Percentiles rank a stretch among this genome's conserved stretches.
These are phyloP conservation scores for Umbelopsis vinacea DNA, from an alignment of 192 early-diverging fungal species.

Conservation along the genomic window DNA sequence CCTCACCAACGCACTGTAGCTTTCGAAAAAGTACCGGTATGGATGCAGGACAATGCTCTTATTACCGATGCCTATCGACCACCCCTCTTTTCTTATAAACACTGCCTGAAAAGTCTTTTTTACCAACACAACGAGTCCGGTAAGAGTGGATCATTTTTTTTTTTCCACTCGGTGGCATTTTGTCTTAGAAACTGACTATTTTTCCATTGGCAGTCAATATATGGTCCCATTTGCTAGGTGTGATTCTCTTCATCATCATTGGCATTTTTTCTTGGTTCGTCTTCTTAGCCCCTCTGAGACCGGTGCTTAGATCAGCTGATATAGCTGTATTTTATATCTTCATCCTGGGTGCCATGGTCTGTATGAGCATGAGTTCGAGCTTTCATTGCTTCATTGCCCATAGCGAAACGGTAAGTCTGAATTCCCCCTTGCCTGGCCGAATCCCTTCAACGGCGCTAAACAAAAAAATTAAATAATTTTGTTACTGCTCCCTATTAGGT, in stretches of 20 bases:
- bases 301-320: conserved; percentile 47
- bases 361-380: conserved; percentile 77
- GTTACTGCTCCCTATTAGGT: not conserved
- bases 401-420: conserved; percentile 51
- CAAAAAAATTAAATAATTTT: not conserved
- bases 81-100: conserved; percentile 72
- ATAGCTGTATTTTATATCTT: conserved; percentile 73
- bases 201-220: conserved; percentile 68
- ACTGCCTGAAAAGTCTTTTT: conserved; percentile 76
- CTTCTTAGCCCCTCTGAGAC: conserved; percentile 27
- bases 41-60: conserved; percentile 83
- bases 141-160: conserved; percentile 25
- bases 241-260: conserved; percentile 58
- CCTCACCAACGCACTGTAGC: not conserved
- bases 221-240: conserved; percentile 81
- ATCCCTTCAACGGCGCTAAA: not conserved
- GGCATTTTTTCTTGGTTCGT: conserved; percentile 49
- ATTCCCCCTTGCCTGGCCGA: not conserved
- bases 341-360: conserved; percentile 73
- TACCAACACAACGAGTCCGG: conserved; percentile 94
- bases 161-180: not conserved
- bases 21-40: conserved; percentile 58
- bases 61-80: conserved; percentile 86
- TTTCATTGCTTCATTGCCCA: conserved; percentile 91
- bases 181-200: not conserved